These are phyloP conservation scores for Candida ascalaphidarum DNA, from an alignment of 805 yeast genomes.

Conservation along the genomic window DNA sequence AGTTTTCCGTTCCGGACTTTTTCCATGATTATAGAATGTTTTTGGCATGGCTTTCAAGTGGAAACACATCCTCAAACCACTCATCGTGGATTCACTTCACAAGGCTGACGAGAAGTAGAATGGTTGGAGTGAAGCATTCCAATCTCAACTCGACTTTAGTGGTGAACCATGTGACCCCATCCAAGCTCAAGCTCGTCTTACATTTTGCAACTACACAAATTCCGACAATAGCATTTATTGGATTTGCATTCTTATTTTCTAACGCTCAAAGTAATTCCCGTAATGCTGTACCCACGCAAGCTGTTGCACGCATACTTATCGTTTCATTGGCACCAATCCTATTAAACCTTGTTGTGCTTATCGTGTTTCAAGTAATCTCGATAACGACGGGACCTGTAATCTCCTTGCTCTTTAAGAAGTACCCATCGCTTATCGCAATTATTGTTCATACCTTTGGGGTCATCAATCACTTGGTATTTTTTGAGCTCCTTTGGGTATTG, in stretches of 20 bases:
- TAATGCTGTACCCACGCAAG: slow-evolving; percentile 25
- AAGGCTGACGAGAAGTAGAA: slow-evolving; percentile 42
- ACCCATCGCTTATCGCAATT: slow-evolving; percentile 48
- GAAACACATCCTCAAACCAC: slow-evolving; percentile 34
- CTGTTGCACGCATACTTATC: slow-evolving; percentile 35
- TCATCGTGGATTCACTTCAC: slow-evolving; percentile 40
- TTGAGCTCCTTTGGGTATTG: slow-evolving; percentile 57
- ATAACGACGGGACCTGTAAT: slow-evolving; percentile 41
- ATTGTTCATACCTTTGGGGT: slow-evolving; percentile 48
- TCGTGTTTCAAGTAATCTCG: slow-evolving; percentile 37
- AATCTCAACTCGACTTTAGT: no score
- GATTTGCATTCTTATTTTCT: slow-evolving; percentile 42
- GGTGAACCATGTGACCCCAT: slow-evolving; percentile 42
- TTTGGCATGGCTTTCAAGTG: slow-evolving; percentile 43
- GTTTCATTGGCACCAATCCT: slow-evolving; percentile 41
- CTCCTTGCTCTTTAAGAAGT: slow-evolving; percentile 30
- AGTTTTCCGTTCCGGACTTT: slow-evolving; percentile 60
- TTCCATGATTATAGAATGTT: slow-evolving; percentile 59
- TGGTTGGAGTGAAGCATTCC: slow-evolving; percentile 48
- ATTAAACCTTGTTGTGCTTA: slow-evolving; percentile 32
- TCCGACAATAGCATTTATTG: slow-evolving; percentile 22
- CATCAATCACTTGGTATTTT: slow-evolving; percentile 42
- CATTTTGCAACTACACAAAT: slow-evolving; percentile 34
- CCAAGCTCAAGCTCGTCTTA: slow-evolving; percentile 32
- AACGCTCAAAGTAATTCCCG: slow-evolving; percentile 44